Conservation (phyloP, 192 early-diverging fungal genomes). For the Coemansia sp. region DNA sequence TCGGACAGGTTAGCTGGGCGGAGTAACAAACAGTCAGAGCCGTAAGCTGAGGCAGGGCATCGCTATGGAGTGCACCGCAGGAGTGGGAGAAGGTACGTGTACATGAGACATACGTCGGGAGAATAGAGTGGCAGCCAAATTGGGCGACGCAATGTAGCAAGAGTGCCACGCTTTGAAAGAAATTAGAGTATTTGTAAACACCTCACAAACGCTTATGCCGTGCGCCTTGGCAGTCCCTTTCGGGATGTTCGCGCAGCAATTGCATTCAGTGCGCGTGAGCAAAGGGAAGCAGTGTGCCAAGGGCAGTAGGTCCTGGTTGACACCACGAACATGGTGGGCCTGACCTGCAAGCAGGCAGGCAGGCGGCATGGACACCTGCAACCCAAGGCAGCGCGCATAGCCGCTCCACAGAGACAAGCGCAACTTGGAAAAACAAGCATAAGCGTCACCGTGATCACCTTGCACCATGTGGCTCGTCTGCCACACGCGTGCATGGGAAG, state of each 20-base stretch:
- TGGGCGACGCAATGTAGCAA: neutral
- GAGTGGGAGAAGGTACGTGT: neutral
- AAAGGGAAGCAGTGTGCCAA: neutral
- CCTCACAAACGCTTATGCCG: neutral
- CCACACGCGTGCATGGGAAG: neutral
- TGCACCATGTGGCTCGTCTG: neutral
- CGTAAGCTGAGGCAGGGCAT: neutral
- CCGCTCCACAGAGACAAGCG: neutral
- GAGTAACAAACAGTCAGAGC: slow-evolving; percentile 3
- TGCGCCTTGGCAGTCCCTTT: slow-evolving; percentile 4
- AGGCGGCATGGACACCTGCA: slow-evolving; percentile 1
- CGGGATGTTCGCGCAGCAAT: slow-evolving; percentile 4
- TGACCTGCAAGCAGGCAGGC: neutral
- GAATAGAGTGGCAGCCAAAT: neutral
- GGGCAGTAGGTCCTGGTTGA: neutral
- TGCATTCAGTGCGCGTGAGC: slow-evolving; percentile 3
- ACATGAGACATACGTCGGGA: slow-evolving; percentile 3
- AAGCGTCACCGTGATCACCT: slow-evolving; percentile 6
- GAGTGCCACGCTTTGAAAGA: neutral
- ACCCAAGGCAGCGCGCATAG: neutral
- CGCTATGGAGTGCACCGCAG: neutral
- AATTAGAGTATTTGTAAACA: neutral
- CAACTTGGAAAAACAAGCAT: slow-evolving; percentile 1
- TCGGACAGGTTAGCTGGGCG: slow-evolving; percentile 4
- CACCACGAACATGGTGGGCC: neutral